phyloP scores from a whole-genome alignment of 805 yeast species.

The Danielia oregonensis region DNA sequence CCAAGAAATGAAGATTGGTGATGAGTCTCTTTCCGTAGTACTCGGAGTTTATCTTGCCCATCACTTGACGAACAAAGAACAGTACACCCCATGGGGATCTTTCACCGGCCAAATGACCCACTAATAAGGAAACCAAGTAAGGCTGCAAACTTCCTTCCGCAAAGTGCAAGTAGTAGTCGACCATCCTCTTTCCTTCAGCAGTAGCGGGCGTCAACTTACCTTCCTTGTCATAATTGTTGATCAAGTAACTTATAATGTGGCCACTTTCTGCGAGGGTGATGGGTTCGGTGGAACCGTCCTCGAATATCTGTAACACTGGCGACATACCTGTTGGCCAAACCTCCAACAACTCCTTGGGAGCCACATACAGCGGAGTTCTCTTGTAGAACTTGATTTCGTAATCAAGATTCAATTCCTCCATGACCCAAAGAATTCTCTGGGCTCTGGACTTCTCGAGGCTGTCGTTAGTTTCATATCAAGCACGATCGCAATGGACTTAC shows the following conservation, averaged over 20 bases:
- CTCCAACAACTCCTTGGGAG: conserved; percentile 29
- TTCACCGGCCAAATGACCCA: conserved; percentile 22
- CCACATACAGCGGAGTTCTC: conserved; percentile 23
- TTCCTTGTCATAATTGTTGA: conserved; percentile 45
- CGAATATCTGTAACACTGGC: conserved; percentile 21
- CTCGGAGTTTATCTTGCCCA: conserved; percentile 19
- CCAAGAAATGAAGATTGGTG: conserved; percentile 27
- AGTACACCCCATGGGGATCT: conserved; percentile 27
- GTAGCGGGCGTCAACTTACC: conserved; percentile 36
- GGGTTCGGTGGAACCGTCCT: conserved; percentile 7
- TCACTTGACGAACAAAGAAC: conserved; percentile 20
- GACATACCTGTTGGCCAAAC: conserved; percentile 38
- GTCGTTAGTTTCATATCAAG: conserved; percentile 2
- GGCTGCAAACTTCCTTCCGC: conserved; percentile 24
- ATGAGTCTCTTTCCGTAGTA: conserved; percentile 24
- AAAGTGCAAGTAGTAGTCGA: conserved; percentile 23
- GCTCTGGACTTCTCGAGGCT: conserved; percentile 36
- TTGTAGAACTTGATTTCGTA: conserved; percentile 31
- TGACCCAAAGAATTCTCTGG: conserved; percentile 34
- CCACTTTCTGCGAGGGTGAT: conserved; percentile 57
- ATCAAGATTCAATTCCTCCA: conserved; percentile 31
- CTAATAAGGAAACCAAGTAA: conserved; percentile 19
- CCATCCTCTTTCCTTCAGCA: conserved; percentile 27
- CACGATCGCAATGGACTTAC: conserved; percentile 13
- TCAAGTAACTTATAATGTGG: conserved; percentile 49